These are phyloP conservation scores for Metschnikowia colocasiae DNA, from an alignment of 805 yeast genomes.

Conservation along the genomic window DNA sequence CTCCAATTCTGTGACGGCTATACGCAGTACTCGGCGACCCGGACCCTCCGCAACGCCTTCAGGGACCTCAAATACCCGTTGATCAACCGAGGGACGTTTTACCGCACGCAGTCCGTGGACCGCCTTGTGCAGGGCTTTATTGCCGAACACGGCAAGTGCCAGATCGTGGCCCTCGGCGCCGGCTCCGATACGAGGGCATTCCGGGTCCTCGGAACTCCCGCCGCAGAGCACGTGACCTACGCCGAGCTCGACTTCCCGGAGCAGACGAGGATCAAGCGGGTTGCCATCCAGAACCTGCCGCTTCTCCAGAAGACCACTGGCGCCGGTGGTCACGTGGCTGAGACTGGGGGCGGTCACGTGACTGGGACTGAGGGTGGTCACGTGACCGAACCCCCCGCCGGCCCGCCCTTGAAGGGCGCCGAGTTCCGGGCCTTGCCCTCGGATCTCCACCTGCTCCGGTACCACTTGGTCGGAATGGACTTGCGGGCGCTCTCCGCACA, in stretches of 20 bases:
- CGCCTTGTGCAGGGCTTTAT: slow-evolving; percentile 42
- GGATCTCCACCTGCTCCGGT: slow-evolving; percentile 37
- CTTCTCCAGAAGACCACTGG: slow-evolving; percentile 26
- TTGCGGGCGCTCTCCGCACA: slow-evolving; percentile 34
- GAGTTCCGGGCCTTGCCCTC: slow-evolving; percentile 24
- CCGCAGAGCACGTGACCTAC: slow-evolving; percentile 31
- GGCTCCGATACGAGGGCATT: slow-evolving; percentile 77
- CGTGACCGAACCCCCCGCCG: too few relatives aligned
- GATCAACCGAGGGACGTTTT: slow-evolving; percentile 68
- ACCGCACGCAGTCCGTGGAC: slow-evolving; percentile 55
- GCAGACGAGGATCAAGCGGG: slow-evolving; percentile 49
- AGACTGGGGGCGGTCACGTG: too few relatives aligned
- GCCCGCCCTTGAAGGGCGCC: too few relatives aligned
- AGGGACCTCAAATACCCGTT: slow-evolving; percentile 53
- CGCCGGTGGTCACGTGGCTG: too few relatives aligned
- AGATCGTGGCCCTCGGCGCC: slow-evolving; percentile 71
- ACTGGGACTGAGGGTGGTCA: too few relatives aligned
- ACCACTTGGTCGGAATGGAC: slow-evolving; percentile 56
- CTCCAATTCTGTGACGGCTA: slow-evolving; percentile 40
- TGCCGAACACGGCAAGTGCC: slow-evolving; percentile 29
- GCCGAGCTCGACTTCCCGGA: slow-evolving; percentile 64
- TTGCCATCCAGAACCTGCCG: slow-evolving; percentile 37
- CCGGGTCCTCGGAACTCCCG: slow-evolving; percentile 33
- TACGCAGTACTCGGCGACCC: slow-evolving; percentile 34
- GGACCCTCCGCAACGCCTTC: slow-evolving; percentile 40